Conservation (phyloP, 2,329 filamentous ascomycete species). For the Colletotrichum spinosum region DNA sequence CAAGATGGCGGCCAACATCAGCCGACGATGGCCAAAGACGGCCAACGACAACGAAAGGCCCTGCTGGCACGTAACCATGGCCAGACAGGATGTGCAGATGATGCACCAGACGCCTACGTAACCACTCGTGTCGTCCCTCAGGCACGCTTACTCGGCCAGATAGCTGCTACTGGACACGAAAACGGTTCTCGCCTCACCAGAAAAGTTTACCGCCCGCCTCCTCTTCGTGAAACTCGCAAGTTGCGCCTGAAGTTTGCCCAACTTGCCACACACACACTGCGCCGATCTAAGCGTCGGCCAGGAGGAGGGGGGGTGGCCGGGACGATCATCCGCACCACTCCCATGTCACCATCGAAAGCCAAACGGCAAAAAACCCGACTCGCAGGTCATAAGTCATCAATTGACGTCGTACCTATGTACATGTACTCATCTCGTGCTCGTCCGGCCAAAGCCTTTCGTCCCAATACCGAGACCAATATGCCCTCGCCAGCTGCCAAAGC, state of each 20-base stretch:
- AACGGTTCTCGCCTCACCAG: too few species aligned
- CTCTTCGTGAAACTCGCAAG: too few species aligned
- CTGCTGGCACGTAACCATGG: not conserved
- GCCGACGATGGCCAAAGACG: not conserved
- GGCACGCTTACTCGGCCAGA: too few species aligned
- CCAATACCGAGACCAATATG: not conserved
- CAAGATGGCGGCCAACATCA: not conserved
- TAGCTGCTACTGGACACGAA: too few species aligned
- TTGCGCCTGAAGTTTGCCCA: too few species aligned
- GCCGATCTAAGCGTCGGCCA: not conserved
- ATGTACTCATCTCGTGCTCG: not conserved
- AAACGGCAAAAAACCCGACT: not conserved
- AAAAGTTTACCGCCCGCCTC: too few species aligned
- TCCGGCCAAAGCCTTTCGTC: slow-evolving; percentile 10
- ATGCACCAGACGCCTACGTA: not conserved
- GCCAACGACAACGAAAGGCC: too few species aligned
- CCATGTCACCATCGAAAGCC: slow-evolving; percentile 1
- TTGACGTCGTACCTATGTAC: slow-evolving; percentile 23
- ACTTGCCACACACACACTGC: too few species aligned
- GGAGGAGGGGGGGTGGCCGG: not conserved
- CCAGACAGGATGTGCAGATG: not conserved
- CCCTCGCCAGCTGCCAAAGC: too few species aligned
- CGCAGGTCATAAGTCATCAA: slow-evolving; percentile 5
- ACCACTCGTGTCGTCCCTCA: not conserved
- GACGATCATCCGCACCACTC: not conserved